Evolutionary conservation across 768 basidiomycete species (phyloP).

Genomic region (Kwoniella dejecticola): DNA sequence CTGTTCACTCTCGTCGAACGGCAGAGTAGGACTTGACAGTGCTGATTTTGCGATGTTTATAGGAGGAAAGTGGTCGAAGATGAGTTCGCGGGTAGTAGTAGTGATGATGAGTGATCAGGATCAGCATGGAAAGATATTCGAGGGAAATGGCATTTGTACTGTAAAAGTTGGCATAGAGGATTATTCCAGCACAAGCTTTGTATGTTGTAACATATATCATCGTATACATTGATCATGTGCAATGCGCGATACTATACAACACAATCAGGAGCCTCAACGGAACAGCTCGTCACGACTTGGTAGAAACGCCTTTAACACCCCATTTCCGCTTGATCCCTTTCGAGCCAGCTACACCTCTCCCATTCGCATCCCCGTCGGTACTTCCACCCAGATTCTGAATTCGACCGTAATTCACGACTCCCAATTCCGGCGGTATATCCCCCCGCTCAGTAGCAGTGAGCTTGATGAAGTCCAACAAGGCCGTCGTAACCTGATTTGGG

Average conservation of each 20-base stretch:
- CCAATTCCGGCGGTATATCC: slow-evolving; percentile 47
- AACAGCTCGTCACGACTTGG: slow-evolving; percentile 4
- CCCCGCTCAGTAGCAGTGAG: slow-evolving; percentile 37
- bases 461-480: slow-evolving; percentile 45
- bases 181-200: too few relatives aligned
- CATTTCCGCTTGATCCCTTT: slow-evolving; percentile 24
- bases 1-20: too few relatives aligned
- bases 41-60: too few relatives aligned
- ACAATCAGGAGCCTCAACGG: not conserved
- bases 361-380: not conserved
- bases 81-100: slow-evolving; percentile 42
- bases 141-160: too few relatives aligned
- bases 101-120: slow-evolving; percentile 27
- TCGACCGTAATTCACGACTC: slow-evolving; percentile 43
- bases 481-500: slow-evolving; percentile 31
- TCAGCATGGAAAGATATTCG: too few relatives aligned
- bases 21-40: too few relatives aligned
- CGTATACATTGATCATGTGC: too few relatives aligned
- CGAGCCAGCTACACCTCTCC: not conserved
- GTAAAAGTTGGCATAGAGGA: too few relatives aligned
- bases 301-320: slow-evolving; percentile 25
- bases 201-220: not conserved
- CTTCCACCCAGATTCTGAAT: not conserved
- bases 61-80: slow-evolving; percentile 47
- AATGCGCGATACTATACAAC: not conserved